phyloP scores from a whole-genome alignment of 352 stramenopile genomes.

The Pythium utonaiense region DNA sequence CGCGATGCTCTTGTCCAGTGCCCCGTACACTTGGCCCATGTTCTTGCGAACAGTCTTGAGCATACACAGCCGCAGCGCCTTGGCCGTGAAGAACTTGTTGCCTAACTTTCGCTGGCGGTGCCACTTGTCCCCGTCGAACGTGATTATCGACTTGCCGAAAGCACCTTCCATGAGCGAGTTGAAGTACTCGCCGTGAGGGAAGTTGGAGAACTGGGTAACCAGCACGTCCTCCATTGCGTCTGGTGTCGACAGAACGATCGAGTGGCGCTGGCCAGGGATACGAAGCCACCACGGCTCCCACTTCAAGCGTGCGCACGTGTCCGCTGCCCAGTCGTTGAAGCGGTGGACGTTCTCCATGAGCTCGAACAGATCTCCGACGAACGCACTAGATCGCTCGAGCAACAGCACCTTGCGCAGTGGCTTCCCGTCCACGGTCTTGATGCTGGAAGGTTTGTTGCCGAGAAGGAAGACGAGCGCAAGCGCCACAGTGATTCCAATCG shows the following conservation, averaged over 20 bases:
- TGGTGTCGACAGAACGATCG: conserved; percentile 25
- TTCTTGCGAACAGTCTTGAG: conserved; percentile 14
- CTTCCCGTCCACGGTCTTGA: too few species aligned
- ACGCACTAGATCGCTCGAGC: conserved; percentile 18
- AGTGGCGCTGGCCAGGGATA: conserved; percentile 9
- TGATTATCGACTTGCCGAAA: conserved; percentile 23
- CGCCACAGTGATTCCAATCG: too few species aligned
- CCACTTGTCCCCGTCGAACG: conserved; percentile 29
- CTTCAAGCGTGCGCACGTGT: conserved; percentile 3
- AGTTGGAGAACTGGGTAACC: conserved; percentile 26
- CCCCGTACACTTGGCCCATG: not conserved
- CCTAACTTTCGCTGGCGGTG: conserved; percentile 26
- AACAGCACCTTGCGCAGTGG: not conserved
- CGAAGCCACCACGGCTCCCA: conserved; percentile 22
- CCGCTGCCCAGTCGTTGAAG: conserved; percentile 46
- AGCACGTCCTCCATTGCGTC: conserved; percentile 29
- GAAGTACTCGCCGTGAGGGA: conserved; percentile 21
- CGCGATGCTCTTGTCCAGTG: not conserved
- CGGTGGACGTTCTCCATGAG: conserved; percentile 22
- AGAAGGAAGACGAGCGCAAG: too few species aligned
- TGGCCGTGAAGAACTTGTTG: conserved; percentile 31
- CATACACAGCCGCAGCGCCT: conserved; percentile 25
- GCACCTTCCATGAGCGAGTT: conserved; percentile 19
- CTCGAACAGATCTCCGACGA: conserved; percentile 40
- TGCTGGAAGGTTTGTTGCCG: too few species aligned